These are phyloP conservation scores for Cercospora citrullina DNA, from an alignment of 2,329 filamentous ascomycete genomes.

Conservation along the genomic window DNA sequence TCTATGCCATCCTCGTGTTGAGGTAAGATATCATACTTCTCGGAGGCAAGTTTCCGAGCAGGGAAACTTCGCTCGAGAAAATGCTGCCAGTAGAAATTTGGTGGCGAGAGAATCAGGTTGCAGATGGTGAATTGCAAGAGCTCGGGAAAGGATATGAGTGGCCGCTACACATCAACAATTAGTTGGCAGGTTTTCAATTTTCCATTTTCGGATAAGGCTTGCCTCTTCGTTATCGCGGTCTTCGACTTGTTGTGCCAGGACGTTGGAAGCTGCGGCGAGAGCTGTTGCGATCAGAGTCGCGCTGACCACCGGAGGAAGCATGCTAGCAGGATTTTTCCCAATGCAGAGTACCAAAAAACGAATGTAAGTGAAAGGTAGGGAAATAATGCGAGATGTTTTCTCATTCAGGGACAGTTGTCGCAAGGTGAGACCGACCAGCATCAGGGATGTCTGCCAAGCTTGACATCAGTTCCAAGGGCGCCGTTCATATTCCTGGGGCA, in stretches of 20 bases:
- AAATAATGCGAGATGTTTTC: not conserved
- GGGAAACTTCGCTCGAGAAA: constrained; percentile 8
- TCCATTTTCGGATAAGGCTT: not conserved
- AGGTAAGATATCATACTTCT: not conserved
- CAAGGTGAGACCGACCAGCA: not conserved
- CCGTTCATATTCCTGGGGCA: not conserved
- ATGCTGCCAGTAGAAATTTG: constrained; percentile 7
- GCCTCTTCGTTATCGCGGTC: not conserved
- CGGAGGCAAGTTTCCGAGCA: not conserved
- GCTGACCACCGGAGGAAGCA: not conserved
- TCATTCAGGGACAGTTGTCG: not conserved
- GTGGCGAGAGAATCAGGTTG: not conserved
- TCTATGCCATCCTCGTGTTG: not conserved
- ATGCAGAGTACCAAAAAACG: not conserved
- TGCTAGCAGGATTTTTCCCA: not conserved
- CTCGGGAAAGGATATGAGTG: not conserved
- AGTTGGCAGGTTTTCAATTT: no score
- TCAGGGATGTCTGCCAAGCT: not conserved
- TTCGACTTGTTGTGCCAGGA: not conserved
- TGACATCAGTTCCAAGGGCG: not conserved
- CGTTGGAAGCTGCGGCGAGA: not conserved
- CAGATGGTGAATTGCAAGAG: not conserved
- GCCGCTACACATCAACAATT: not conserved
- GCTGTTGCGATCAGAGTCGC: not conserved
- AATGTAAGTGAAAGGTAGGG: not conserved